A percentile compares a stretch with the other conserved stretches of the same genome.
Conservation (phyloP, 176 grass and related monocot species). For the Alloteropsis semialata region DNA sequence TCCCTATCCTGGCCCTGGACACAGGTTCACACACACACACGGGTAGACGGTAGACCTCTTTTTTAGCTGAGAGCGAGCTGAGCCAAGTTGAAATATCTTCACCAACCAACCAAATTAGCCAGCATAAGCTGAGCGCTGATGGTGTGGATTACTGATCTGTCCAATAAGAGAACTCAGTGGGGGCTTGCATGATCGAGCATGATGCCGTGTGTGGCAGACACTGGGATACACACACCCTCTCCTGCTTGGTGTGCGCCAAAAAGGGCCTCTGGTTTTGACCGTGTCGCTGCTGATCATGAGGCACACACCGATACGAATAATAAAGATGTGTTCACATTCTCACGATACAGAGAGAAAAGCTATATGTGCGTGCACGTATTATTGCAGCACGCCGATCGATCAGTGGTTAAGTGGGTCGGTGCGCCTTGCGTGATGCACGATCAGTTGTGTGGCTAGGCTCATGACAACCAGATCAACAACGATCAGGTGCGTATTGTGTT, state of each 20-base stretch:
- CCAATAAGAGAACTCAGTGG: background rate
- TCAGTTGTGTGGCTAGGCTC: background rate
- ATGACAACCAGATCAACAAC: no score
- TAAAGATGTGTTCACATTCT: slow-evolving; percentile 27
- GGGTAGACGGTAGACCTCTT: background rate
- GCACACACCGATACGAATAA: background rate
- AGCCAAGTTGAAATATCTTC: slow-evolving; percentile 2
- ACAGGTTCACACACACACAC: background rate
- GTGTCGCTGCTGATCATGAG: background rate
- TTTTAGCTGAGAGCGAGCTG: background rate
- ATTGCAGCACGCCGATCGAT: slow-evolving; percentile 8
- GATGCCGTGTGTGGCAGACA: slow-evolving; percentile 29
- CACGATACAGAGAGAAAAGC: background rate
- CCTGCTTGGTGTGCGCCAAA: background rate
- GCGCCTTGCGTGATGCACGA: background rate
- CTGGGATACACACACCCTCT: slow-evolving; percentile 34
- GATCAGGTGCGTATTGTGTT: background rate
- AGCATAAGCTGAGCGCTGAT: background rate
- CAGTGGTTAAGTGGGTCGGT: background rate
- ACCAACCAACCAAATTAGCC: slow-evolving; percentile 16
- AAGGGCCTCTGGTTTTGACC: slow-evolving; percentile 10
- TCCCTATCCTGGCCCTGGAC: background rate
- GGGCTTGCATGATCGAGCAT: background rate
- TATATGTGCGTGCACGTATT: background rate
- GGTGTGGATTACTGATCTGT: slow-evolving; percentile 28